Conservation (phyloP, 2,329 filamentous ascomycete genomes). For the Lasiodiplodia hormozganensis region DNA sequence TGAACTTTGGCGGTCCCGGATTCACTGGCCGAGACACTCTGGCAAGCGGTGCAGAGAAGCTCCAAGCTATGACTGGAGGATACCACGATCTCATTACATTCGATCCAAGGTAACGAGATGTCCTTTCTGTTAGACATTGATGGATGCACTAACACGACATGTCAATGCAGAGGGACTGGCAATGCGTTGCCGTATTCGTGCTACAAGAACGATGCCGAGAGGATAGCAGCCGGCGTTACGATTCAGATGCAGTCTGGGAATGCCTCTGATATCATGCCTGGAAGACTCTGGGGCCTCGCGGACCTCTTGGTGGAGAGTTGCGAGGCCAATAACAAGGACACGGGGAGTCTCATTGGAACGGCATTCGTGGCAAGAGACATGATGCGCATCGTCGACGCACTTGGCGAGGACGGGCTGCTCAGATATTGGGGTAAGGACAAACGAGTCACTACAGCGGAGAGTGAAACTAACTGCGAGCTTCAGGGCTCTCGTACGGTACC, state of each 20-base stretch:
- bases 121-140: background rate
- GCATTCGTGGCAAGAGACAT: constrained; percentile 55
- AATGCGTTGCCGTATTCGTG: constrained; percentile 33
- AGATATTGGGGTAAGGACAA: constrained; percentile 40
- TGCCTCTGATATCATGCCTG: constrained; percentile 31
- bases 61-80: constrained; percentile 27
- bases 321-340: constrained; percentile 32
- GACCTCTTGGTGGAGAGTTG: constrained; percentile 26
- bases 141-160: background rate
- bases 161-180: background rate
- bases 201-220: constrained; percentile 15
- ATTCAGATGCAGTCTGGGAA: constrained; percentile 9
- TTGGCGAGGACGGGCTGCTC: constrained; percentile 49
- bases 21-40: constrained; percentile 28
- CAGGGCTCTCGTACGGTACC: constrained; percentile 57
- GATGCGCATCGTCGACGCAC: constrained; percentile 53
- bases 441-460: background rate
- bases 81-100: constrained; percentile 32
- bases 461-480: constrained; percentile 36
- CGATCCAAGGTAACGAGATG: background rate
- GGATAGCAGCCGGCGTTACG: background rate
- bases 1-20: constrained; percentile 38
- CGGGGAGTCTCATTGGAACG: constrained; percentile 50
- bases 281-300: constrained; percentile 27
- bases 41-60: background rate